A percentile compares a stretch with the other conserved stretches of the same genome.
phyloP scores from a whole-genome alignment of 768 basidiomycete species.

The Fibroporia radiculosa region DNA sequence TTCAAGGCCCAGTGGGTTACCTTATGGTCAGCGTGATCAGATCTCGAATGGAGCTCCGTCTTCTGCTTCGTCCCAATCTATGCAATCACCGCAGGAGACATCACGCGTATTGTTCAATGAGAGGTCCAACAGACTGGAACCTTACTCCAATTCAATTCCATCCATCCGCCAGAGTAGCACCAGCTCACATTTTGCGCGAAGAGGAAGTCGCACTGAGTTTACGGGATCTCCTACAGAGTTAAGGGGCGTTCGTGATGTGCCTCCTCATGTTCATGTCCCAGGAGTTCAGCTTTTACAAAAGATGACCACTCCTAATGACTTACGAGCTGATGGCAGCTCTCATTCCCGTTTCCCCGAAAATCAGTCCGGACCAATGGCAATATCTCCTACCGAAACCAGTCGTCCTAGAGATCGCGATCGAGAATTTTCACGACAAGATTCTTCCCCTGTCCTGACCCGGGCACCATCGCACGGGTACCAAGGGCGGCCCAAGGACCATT shows the following conservation, averaged over 20 bases:
- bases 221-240: constrained; percentile 30
- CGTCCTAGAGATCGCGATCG: constrained; percentile 19
- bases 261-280: constrained; percentile 31
- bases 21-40: constrained; percentile 30
- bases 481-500: constrained; percentile 3
- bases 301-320: constrained; percentile 20
- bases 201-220: constrained; percentile 37
- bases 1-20: constrained; percentile 39
- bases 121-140: constrained; percentile 83
- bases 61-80: constrained; percentile 29
- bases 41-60: constrained; percentile 27
- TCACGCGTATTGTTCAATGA: constrained; percentile 92
- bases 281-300: constrained; percentile 60
- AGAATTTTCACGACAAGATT: constrained; percentile 11
- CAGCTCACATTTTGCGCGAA: constrained; percentile 26
- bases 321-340: constrained; percentile 4
- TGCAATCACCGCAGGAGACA: constrained; percentile 45
- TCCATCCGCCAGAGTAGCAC: constrained; percentile 32
- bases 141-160: constrained; percentile 51
- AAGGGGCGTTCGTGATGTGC: constrained; percentile 38
- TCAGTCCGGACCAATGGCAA: constrained; percentile 8
- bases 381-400: constrained; percentile 8
- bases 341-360: constrained; percentile 16
- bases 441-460: background rate
- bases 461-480: constrained; percentile 11